Conservation (phyloP, 805 yeast species). For the Candida insectorum region DNA sequence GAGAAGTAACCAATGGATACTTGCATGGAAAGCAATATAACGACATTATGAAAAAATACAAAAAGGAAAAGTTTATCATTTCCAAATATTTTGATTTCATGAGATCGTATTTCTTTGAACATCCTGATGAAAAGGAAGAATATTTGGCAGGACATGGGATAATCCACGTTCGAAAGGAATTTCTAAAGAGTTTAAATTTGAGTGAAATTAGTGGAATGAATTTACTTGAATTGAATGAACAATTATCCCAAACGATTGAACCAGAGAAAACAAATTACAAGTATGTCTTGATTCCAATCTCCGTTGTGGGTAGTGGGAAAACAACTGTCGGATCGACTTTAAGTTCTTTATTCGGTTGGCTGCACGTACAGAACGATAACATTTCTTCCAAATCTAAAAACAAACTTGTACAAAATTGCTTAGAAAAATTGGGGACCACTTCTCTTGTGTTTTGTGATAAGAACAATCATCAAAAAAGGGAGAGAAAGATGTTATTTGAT, state of each 20-base stretch:
- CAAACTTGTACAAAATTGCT: conserved; percentile 46
- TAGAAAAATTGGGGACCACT: conserved; percentile 26
- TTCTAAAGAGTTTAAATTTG: conserved; percentile 40
- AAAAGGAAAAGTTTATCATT: conserved; percentile 58
- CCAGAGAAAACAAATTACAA: conserved; percentile 26
- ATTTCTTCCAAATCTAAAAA: conserved; percentile 46
- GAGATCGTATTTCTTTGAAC: conserved; percentile 46
- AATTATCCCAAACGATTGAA: conserved; percentile 16
- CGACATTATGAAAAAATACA: conserved; percentile 34
- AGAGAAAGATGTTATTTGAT: conserved; percentile 63
- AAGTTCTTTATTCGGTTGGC: conserved; percentile 53
- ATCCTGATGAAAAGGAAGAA: conserved; percentile 44
- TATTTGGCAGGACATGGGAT: conserved; percentile 66
- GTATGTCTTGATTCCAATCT: conserved; percentile 73
- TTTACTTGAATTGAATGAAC: conserved; percentile 48
- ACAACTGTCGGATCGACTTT: conserved; percentile 75
- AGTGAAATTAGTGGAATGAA: conserved; percentile 52
- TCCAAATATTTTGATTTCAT: conserved; percentile 69
- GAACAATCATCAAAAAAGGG: conserved; percentile 72
- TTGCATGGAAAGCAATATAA: conserved; percentile 25
- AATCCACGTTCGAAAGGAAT: conserved; percentile 65
- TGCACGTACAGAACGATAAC: conserved; percentile 80
- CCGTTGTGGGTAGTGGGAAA: conserved; percentile 94
- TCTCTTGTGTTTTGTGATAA: conserved; percentile 72
- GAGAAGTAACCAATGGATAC: conserved; percentile 75